These are phyloP conservation scores for Trichophyton equinum DNA, from an alignment of 2,329 filamentous ascomycete species.

Conservation along the genomic window DNA sequence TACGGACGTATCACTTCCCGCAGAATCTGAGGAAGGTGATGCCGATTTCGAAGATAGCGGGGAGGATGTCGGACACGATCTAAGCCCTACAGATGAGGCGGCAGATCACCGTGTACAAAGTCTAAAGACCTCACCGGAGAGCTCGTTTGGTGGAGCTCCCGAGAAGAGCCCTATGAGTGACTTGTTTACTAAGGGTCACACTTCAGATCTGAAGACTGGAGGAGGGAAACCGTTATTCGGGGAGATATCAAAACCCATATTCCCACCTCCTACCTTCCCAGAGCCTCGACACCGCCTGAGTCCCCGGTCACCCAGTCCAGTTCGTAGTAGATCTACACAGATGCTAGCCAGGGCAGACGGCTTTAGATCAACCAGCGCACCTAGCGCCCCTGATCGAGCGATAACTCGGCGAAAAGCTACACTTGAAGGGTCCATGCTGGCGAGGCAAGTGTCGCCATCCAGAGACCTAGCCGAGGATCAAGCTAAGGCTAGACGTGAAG, in stretches of 20 bases:
- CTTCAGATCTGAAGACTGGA: slow-evolving; percentile 20
- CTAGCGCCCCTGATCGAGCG: slow-evolving; percentile 26
- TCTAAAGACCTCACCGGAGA: slow-evolving; percentile 32
- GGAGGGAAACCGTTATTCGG: slow-evolving; percentile 31
- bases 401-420: slow-evolving; percentile 31
- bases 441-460: slow-evolving; percentile 17
- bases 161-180: slow-evolving; percentile 29
- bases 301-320: slow-evolving; percentile 36
- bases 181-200: slow-evolving; percentile 28
- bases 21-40: slow-evolving; percentile 22
- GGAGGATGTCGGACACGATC: slow-evolving; percentile 34
- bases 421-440: slow-evolving; percentile 23
- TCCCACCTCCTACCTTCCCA: slow-evolving; percentile 26
- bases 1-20: slow-evolving; percentile 20
- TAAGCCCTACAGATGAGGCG: slow-evolving; percentile 22
- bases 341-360: slow-evolving; percentile 22
- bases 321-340: slow-evolving; percentile 23
- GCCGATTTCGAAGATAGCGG: slow-evolving; percentile 36
- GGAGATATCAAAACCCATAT: slow-evolving; percentile 30
- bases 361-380: slow-evolving; percentile 28
- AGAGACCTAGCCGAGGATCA: slow-evolving; percentile 18
- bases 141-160: slow-evolving; percentile 31
- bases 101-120: slow-evolving; percentile 21
- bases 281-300: slow-evolving; percentile 20
- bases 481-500: slow-evolving; percentile 21